Conservation (phyloP, 768 basidiomycete genomes). For the Boletellus ananas region DNA sequence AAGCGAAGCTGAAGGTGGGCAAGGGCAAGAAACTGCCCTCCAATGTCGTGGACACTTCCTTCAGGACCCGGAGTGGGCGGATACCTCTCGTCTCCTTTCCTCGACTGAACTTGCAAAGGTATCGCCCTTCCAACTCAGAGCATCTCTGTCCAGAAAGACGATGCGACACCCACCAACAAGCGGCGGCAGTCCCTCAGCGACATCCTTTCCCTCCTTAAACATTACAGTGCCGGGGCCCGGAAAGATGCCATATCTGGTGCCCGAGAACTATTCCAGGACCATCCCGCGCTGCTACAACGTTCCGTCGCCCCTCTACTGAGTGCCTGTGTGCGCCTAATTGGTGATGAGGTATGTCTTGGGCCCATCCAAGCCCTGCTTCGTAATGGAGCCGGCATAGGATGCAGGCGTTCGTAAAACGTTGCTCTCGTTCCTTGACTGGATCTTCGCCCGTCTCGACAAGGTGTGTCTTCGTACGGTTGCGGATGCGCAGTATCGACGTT, state of each 20-base stretch:
- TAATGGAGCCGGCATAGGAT: constrained; percentile 50
- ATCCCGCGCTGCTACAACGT: constrained; percentile 52
- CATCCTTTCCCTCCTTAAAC: constrained; percentile 72
- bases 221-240: constrained; percentile 74
- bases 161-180: constrained; percentile 63
- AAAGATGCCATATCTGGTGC: constrained; percentile 77
- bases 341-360: constrained; percentile 64
- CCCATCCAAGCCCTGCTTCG: neutral
- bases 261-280: constrained; percentile 62
- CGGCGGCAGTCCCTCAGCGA: constrained; percentile 74
- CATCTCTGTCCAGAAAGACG: constrained; percentile 56
- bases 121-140: constrained; percentile 88
- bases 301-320: constrained; percentile 55
- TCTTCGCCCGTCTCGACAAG: constrained; percentile 57
- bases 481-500: constrained; percentile 5
- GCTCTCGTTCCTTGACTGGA: constrained; percentile 66
- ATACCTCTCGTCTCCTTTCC: neutral
- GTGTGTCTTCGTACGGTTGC: constrained; percentile 35
- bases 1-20: constrained; percentile 94
- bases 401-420: constrained; percentile 71
- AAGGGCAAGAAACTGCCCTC: constrained; percentile 81
- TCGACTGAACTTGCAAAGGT: constrained; percentile 44
- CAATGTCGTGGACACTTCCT: constrained; percentile 94
- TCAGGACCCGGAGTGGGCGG: constrained; percentile 84
- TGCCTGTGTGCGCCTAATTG: constrained; percentile 65